Conservation (phyloP, 495 filamentous ascomycete species). For the Annulohypoxylon maeteangense region DNA sequence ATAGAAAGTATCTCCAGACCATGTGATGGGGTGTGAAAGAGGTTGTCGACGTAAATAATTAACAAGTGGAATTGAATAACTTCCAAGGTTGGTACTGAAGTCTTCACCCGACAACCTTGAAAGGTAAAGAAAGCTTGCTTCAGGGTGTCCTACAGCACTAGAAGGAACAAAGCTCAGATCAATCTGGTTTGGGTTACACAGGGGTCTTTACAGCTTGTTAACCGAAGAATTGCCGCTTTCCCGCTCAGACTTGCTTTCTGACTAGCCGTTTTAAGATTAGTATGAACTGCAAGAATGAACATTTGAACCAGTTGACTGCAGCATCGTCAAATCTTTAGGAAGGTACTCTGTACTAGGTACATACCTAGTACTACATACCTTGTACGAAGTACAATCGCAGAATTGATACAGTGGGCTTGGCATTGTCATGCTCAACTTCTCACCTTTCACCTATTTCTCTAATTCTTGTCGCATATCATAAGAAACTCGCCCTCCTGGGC, state of each 20-base stretch:
- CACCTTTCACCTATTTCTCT: neutral
- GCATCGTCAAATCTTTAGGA: conserved; percentile 12
- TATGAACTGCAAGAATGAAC: neutral
- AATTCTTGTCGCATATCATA: conserved; percentile 20
- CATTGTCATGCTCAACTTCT: neutral
- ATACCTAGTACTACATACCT: no score
- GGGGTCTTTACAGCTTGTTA: neutral
- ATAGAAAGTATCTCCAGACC: neutral
- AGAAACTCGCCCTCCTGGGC: conserved; percentile 27
- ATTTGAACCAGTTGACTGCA: neutral
- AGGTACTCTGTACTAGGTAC: no score
- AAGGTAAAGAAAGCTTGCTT: conserved; percentile 7
- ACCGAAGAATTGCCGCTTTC: conserved; percentile 9
- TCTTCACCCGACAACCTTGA: conserved; percentile 7
- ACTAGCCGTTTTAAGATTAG: conserved; percentile 2
- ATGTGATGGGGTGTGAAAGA: neutral
- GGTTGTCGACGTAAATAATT: neutral
- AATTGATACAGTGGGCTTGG: neutral
- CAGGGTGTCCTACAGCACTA: neutral
- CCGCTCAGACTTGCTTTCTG: neutral
- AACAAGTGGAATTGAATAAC: neutral
- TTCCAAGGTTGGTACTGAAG: conserved; percentile 3
- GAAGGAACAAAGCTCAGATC: conserved; percentile 23
- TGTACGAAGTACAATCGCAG: neutral
- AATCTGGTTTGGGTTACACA: neutral